Percentiles rank a stretch among this genome's conserved stretches.
These are phyloP conservation scores for Ogataea saltuana DNA, from an alignment of 805 yeast species.

Conservation along the genomic window DNA sequence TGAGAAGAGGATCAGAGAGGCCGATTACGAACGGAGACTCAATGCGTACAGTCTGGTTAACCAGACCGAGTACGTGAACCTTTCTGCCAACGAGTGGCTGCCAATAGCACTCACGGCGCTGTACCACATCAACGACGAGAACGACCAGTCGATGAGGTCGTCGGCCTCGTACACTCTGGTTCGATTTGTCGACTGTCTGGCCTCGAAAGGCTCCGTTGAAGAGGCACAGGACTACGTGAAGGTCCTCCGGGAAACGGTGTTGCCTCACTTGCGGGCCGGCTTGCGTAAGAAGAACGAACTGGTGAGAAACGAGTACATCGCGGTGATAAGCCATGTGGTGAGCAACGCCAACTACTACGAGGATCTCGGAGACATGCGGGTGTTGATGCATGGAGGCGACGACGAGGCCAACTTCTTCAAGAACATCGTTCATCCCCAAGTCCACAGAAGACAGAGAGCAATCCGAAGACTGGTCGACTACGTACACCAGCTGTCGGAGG, in stretches of 20 bases:
- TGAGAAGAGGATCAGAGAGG: constrained; percentile 59
- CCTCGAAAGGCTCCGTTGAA: constrained; percentile 32
- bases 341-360: constrained; percentile 40
- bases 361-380: constrained; percentile 66
- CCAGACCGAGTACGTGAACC: constrained; percentile 47
- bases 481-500: constrained; percentile 48
- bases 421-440: constrained; percentile 80
- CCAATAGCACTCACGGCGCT: constrained; percentile 72
- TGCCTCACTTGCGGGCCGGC: constrained; percentile 70
- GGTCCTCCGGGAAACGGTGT: constrained; percentile 51
- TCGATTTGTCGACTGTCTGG: constrained; percentile 61
- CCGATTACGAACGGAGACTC: constrained; percentile 77
- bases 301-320: constrained; percentile 70
- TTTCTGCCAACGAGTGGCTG: constrained; percentile 67
- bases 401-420: constrained; percentile 67
- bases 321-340: constrained; percentile 65
- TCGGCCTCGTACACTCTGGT: constrained; percentile 68
- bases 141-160: constrained; percentile 77
- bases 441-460: constrained; percentile 84
- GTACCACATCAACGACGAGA: constrained; percentile 71
- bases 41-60: constrained; percentile 65
- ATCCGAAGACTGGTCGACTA: constrained; percentile 58
- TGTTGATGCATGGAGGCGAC: constrained; percentile 70
- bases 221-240: constrained; percentile 35
- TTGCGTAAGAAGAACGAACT: constrained; percentile 60